Percentiles rank a stretch among this genome's conserved stretches.
phyloP scores from a whole-genome alignment of 225 moss, liverwort and hornwort species.

The Asterella californica region DNA sequence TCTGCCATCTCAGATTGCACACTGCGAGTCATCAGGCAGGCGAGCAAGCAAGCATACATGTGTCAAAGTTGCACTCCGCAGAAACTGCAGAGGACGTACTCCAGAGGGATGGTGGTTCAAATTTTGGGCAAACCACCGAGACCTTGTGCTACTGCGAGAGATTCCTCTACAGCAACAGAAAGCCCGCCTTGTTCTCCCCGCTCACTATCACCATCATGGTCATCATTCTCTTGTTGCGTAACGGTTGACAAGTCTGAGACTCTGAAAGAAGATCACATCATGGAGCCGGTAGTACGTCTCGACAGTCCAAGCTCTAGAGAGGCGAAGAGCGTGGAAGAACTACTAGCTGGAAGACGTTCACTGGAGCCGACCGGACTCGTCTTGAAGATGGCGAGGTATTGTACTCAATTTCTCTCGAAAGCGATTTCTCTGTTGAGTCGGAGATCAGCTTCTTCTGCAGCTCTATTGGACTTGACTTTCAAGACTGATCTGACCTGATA shows the following conservation, averaged over 20 bases:
- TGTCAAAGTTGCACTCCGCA: constrained; percentile 16
- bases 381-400: constrained; percentile 12
- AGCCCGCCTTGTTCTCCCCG: not conserved
- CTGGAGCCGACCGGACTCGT: constrained; percentile 16
- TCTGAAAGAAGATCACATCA: not conserved
- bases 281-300: not conserved
- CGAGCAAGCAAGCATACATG: not conserved
- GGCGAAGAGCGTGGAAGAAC: not conserved
- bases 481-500: not conserved
- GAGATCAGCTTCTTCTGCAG: constrained; percentile 4
- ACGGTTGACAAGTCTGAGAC: not conserved
- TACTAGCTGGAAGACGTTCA: constrained; percentile 15
- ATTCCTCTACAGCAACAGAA: not conserved
- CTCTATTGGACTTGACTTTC: constrained; percentile 4
- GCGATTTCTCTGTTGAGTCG: not conserved
- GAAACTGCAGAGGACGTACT: constrained; percentile 13
- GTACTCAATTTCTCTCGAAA: not conserved
- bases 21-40: too few species aligned
- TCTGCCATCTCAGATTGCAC: too few species aligned
- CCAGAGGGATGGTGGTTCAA: constrained; percentile 13
- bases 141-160: not conserved
- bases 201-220: not conserved
- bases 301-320: not conserved
- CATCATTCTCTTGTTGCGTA: too few species aligned
- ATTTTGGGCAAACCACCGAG: constrained; percentile 16